Evolutionary conservation across 768 basidiomycete genomes (phyloP).

Genomic region (Mycena indigotica): DNA sequence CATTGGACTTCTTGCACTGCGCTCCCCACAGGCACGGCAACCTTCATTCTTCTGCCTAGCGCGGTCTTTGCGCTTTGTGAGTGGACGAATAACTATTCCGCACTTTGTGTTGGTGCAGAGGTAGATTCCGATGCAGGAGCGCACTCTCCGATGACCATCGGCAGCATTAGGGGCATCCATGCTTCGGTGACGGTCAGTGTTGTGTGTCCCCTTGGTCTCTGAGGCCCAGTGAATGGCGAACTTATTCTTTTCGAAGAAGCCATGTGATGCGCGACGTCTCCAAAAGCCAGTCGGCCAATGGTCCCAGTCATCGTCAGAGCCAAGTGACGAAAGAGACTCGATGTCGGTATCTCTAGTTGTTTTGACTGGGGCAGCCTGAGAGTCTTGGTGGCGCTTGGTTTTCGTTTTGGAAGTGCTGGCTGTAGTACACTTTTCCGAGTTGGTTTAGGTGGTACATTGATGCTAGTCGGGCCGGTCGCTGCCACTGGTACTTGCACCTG

Average conservation of each 20-base stretch:
- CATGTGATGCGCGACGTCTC: conserved; percentile 9
- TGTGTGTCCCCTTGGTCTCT: conserved; percentile 15
- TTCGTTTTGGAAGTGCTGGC: no score
- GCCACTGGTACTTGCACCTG: no score
- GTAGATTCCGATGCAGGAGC: neutral
- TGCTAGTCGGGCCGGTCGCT: no score
- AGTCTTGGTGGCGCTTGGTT: no score
- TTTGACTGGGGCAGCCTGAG: no score
- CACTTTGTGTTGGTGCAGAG: neutral
- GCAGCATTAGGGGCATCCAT: conserved; percentile 3
- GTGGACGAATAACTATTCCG: neutral
- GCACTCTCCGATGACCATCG: conserved; percentile 18
- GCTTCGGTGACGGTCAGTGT: conserved; percentile 9
- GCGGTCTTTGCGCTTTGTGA: neutral
- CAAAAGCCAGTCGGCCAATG: conserved; percentile 28
- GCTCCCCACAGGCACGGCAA: conserved; percentile 3
- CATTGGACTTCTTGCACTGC: conserved; percentile 2
- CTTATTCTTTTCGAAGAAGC: conserved; percentile 8
- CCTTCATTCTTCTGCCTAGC: neutral
- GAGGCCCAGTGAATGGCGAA: conserved; percentile 27
- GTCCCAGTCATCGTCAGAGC: conserved; percentile 16
- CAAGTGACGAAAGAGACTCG: neutral
- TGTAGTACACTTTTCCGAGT: no score
- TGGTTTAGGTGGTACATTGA: no score
- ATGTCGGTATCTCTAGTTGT: no score